These are phyloP conservation scores for Aureoboletus auriporus DNA, from an alignment of 768 basidiomycete genomes.

Conservation along the genomic window DNA sequence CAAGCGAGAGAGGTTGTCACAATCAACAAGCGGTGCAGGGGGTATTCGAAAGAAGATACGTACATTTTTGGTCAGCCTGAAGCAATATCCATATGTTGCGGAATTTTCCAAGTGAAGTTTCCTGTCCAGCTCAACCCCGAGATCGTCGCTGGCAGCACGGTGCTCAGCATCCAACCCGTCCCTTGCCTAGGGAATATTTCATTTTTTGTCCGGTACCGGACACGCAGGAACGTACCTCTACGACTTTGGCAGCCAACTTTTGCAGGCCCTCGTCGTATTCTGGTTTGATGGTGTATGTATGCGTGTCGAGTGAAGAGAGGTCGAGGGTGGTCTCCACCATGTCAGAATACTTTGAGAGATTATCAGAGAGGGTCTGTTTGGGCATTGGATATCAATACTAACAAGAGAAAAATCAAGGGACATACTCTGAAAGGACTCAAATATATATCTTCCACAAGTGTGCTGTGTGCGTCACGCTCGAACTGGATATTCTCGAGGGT, in stretches of 20 bases:
- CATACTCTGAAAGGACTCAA: constrained; percentile 56
- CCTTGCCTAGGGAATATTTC: constrained; percentile 40
- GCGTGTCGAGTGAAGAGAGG: constrained; percentile 75
- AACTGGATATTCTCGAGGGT: constrained; percentile 50
- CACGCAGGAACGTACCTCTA: constrained; percentile 35
- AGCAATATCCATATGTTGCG: constrained; percentile 84
- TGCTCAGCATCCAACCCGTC: constrained; percentile 87
- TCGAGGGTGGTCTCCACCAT: constrained; percentile 98
- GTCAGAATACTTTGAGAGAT: constrained; percentile 75
- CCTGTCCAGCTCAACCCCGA: constrained; percentile 85
- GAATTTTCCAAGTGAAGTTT: constrained; percentile 95
- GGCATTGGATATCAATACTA: no score
- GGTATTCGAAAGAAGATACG: constrained; percentile 22
- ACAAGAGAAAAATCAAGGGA: not conserved
- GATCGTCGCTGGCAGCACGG: constrained; percentile 56
- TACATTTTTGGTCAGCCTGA: constrained; percentile 89
- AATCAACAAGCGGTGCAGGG: not conserved
- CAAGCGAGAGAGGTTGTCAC: not conserved
- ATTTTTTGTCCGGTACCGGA: not conserved
- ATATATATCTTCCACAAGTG: constrained; percentile 67
- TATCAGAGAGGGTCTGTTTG: constrained; percentile 55
- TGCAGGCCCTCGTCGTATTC: constrained; percentile 81
- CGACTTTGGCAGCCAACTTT: constrained; percentile 63
- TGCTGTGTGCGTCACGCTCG: constrained; percentile 42
- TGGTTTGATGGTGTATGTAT: constrained; percentile 89